Conservation (phyloP, 2,329 filamentous ascomycete species). For the Cryphonectria nitschkei region DNA sequence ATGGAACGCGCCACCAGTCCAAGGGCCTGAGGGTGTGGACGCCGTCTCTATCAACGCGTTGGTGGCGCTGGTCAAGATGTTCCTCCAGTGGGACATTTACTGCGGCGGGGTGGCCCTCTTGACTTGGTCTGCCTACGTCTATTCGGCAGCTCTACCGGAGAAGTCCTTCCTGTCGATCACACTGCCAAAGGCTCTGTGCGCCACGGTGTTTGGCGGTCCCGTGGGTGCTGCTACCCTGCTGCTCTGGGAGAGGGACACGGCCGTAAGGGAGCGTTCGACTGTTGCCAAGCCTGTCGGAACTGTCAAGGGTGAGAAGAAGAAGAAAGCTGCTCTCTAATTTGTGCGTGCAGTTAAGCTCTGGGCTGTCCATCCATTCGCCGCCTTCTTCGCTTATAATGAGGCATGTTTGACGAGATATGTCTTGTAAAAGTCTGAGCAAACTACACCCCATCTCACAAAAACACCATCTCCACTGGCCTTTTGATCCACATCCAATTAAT, state of each 20-base stretch:
- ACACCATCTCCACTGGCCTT: background rate
- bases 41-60: slow-evolving; percentile 38
- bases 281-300: background rate
- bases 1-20: slow-evolving; percentile 41
- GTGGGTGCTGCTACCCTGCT: slow-evolving; percentile 47
- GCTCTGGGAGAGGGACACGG: slow-evolving; percentile 53
- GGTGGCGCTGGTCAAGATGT: slow-evolving; percentile 46
- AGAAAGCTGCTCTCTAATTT: too few relatives aligned
- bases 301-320: background rate
- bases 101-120: slow-evolving; percentile 46
- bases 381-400: too few relatives aligned
- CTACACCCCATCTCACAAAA: too few relatives aligned
- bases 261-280: background rate
- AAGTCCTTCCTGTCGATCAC: slow-evolving; percentile 31
- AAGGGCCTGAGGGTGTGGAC: slow-evolving; percentile 38
- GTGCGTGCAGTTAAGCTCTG: too few relatives aligned
- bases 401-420: too few relatives aligned
- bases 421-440: too few relatives aligned
- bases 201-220: slow-evolving; percentile 46
- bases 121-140: slow-evolving; percentile 48
- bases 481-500: background rate
- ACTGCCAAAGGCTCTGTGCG: slow-evolving; percentile 39
- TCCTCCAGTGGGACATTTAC: slow-evolving; percentile 54
- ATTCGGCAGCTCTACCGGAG: slow-evolving; percentile 34
- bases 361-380: too few relatives aligned